A percentile compares a stretch with the other conserved stretches of the same genome.
phyloP scores from a whole-genome alignment of 2,329 filamentous ascomycete genomes.

The Ophiocordyceps camponoti-saundersi region DNA sequence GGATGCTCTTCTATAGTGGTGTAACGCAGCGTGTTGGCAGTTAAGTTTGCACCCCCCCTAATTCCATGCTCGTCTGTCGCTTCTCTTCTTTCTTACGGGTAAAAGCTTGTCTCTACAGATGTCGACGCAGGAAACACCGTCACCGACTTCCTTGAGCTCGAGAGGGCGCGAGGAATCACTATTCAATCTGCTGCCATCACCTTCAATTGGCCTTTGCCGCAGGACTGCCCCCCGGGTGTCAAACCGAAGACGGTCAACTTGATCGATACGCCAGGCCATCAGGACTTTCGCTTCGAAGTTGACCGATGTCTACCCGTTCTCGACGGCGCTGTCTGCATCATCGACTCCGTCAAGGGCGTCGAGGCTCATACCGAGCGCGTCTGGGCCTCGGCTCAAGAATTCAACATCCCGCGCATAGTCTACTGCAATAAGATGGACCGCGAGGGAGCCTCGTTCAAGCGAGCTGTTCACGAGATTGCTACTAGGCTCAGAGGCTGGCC shows the following conservation, averaged over 20 bases:
- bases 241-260: conserved; percentile 60
- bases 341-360: conserved; percentile 83
- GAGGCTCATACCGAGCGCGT: conserved; percentile 96
- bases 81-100: not conserved
- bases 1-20: conserved; percentile 95
- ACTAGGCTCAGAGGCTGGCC: conserved; percentile 68
- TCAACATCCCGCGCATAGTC: conserved; percentile 64
- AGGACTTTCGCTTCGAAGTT: conserved; percentile 95
- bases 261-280: conserved; percentile 92
- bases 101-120: conserved; percentile 32
- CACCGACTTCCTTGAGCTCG: conserved; percentile 89
- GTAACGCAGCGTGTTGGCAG: conserved; percentile 71
- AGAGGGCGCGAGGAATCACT: conserved; percentile 83
- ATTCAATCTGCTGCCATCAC: conserved; percentile 96
- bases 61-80: no score
- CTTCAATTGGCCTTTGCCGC: conserved; percentile 68
- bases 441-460: conserved; percentile 62
- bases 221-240: conserved; percentile 20
- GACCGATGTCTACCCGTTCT: conserved; percentile 75
- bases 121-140: conserved; percentile 95
- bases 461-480: conserved; percentile 74
- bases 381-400: conserved; percentile 77
- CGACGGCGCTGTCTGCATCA: conserved; percentile 81
- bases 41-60: not conserved
- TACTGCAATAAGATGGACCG: conserved; percentile 70